Conservation (phyloP, 805 yeast genomes). For the Wickerhamomyces sydowiorum region DNA sequence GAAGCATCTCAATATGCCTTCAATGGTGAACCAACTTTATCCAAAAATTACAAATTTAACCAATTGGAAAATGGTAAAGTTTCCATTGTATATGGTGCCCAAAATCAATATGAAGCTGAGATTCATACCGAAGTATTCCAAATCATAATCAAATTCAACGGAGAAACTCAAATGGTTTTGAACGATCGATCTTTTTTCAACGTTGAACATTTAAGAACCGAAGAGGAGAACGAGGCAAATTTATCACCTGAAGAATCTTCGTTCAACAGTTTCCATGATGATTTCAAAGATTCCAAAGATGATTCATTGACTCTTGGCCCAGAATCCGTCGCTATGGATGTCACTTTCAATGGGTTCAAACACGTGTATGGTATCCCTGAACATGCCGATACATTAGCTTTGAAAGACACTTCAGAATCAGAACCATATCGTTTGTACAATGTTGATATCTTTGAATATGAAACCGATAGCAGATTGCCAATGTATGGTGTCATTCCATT, state of each 20-base stretch:
- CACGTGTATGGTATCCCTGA: conserved; percentile 95
- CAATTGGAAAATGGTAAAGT: conserved; percentile 14
- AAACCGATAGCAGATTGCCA: conserved; percentile 72
- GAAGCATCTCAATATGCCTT: conserved; percentile 60
- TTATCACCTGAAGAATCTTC: conserved; percentile 55
- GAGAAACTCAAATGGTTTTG: conserved; percentile 43
- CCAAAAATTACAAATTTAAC: conserved; percentile 11
- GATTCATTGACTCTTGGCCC: conserved; percentile 82
- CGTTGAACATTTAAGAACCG: conserved; percentile 70
- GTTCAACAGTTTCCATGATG: conserved; percentile 64
- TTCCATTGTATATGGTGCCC: conserved; percentile 31
- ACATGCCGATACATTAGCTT: conserved; percentile 76
- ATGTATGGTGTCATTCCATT: conserved; percentile 97
- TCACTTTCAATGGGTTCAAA: conserved; percentile 51
- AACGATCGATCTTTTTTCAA: conserved; percentile 72
- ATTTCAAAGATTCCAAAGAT: conserved; percentile 55
- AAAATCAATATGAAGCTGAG: conserved; percentile 34
- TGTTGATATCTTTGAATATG: conserved; percentile 95
- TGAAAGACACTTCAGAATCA: conserved; percentile 56
- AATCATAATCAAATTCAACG: conserved; percentile 41
- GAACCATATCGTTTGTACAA: conserved; percentile 88
- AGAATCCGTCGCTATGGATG: conserved; percentile 80
- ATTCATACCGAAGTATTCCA: conserved; percentile 44
- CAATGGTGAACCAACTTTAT: conserved; percentile 20
- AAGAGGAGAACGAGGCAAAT: conserved; percentile 34